These are phyloP conservation scores for Russula griseocarnosa DNA, from an alignment of 768 basidiomycete genomes.

Conservation along the genomic window DNA sequence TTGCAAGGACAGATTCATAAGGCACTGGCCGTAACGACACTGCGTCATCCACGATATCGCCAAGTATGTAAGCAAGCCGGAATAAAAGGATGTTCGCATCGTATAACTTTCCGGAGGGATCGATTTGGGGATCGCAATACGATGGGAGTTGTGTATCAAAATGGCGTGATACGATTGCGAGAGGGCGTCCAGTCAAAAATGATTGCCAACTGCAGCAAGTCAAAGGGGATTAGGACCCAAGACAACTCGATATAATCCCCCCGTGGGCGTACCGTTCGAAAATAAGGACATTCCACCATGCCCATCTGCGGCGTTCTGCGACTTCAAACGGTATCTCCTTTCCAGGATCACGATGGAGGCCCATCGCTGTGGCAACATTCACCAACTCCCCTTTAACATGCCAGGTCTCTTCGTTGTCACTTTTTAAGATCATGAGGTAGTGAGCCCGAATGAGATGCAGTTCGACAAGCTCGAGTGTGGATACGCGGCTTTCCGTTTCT, in stretches of 20 bases:
- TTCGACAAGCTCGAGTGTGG: constrained; percentile 67
- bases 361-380: constrained; percentile 69
- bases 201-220: constrained; percentile 62
- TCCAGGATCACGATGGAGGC: constrained; percentile 72
- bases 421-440: constrained; percentile 62
- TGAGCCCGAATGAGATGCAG: constrained; percentile 61
- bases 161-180: constrained; percentile 67
- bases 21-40: constrained; percentile 63
- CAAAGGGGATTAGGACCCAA: not conserved
- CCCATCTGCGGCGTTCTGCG: constrained; percentile 72
- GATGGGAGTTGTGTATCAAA: constrained; percentile 73
- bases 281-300: constrained; percentile 79
- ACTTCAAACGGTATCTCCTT: constrained; percentile 66
- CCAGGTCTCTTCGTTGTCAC: constrained; percentile 74
- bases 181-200: constrained; percentile 74
- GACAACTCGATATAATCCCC: constrained; percentile 12
- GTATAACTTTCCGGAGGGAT: constrained; percentile 52
- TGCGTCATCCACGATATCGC: constrained; percentile 76
- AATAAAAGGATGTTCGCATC: constrained; percentile 68
- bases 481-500: constrained; percentile 46
- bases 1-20: constrained; percentile 62
- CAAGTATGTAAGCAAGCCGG: constrained; percentile 63
- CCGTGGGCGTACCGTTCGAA: constrained; percentile 55
- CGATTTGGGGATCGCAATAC: constrained; percentile 53
- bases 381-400: constrained; percentile 61